Evolutionary conservation across 352 stramenopile species (phyloP).

Genomic region (Thraustochytrium striatum): DNA sequence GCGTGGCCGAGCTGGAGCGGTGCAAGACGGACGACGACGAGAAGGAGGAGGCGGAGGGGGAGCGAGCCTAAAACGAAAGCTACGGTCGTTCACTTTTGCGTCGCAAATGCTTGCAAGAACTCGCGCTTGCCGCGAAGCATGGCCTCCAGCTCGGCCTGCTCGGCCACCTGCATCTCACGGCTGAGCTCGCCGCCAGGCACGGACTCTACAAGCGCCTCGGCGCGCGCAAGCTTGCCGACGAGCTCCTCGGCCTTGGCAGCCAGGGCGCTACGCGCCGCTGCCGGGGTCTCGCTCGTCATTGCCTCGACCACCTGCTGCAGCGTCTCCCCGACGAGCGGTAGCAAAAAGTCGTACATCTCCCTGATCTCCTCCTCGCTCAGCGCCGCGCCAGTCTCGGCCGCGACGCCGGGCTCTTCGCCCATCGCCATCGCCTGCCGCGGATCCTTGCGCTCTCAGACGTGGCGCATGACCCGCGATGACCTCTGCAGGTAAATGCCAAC

Average conservation of each 20-base stretch:
- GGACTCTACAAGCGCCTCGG: slow-evolving; percentile 13
- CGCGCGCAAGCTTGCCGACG: slow-evolving; percentile 12
- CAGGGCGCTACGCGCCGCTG: neutral
- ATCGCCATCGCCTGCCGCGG: too few species aligned
- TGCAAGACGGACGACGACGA: neutral
- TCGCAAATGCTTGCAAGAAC: slow-evolving; percentile 32
- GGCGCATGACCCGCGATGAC: too few species aligned
- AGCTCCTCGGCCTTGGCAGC: slow-evolving; percentile 14
- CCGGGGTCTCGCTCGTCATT: neutral
- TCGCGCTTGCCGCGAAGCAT: slow-evolving; percentile 19
- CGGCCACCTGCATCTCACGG: slow-evolving; percentile 15
- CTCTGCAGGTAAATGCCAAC: too few species aligned
- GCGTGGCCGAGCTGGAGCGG: neutral
- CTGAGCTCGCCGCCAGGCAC: slow-evolving; percentile 42
- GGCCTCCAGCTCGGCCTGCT: slow-evolving; percentile 22
- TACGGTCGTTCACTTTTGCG: too few species aligned
- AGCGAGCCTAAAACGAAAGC: too few species aligned
- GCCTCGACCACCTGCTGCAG: neutral
- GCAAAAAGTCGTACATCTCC: neutral
- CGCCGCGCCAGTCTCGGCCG: slow-evolving; percentile 10
- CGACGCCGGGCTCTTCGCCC: too few species aligned
- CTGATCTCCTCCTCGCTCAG: neutral
- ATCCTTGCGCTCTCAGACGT: too few species aligned
- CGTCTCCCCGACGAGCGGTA: slow-evolving; percentile 27
- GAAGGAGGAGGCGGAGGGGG: too few species aligned